phyloP scores from a whole-genome alignment of 768 basidiomycete species.

The Suillus plorans region DNA sequence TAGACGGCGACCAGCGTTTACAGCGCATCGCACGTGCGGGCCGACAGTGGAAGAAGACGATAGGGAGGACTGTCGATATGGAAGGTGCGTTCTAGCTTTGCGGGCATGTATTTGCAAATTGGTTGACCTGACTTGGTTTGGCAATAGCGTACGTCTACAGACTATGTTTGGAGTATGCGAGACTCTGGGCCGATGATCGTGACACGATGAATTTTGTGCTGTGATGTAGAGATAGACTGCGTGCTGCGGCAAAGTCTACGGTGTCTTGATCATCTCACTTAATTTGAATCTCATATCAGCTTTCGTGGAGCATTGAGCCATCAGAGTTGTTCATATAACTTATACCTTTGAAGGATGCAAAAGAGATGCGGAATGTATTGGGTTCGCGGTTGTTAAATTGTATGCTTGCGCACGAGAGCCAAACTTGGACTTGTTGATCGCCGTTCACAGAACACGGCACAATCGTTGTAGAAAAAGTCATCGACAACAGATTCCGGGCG shows the following conservation, averaged over 20 bases:
- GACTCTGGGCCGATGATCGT: constrained; percentile 83
- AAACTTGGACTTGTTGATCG: not conserved
- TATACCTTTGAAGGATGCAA: not conserved
- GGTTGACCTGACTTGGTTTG: not conserved
- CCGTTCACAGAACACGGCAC: not conserved
- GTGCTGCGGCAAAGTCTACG: not conserved
- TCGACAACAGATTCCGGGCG: not conserved
- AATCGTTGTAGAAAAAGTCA: not conserved
- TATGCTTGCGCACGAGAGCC: not conserved
- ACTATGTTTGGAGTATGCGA: constrained; percentile 84
- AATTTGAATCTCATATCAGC: not conserved
- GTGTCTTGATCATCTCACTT: not conserved
- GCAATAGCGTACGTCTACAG: constrained; percentile 79
- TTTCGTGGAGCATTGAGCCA: not conserved
- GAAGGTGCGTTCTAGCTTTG: constrained; percentile 60
- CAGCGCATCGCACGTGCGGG: constrained; percentile 87
- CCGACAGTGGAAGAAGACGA: constrained; percentile 87
- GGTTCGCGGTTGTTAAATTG: not conserved
- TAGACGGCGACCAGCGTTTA: constrained; percentile 70
- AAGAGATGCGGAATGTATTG: not conserved
- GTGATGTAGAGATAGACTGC: constrained; percentile 2
- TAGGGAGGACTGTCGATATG: constrained; percentile 86
- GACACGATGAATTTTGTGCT: constrained; percentile 55
- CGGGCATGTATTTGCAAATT: constrained; percentile 3
- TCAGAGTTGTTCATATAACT: not conserved